Evolutionary conservation across 805 yeast species (phyloP).

Genomic region (Kluyveromyces starmeri): DNA sequence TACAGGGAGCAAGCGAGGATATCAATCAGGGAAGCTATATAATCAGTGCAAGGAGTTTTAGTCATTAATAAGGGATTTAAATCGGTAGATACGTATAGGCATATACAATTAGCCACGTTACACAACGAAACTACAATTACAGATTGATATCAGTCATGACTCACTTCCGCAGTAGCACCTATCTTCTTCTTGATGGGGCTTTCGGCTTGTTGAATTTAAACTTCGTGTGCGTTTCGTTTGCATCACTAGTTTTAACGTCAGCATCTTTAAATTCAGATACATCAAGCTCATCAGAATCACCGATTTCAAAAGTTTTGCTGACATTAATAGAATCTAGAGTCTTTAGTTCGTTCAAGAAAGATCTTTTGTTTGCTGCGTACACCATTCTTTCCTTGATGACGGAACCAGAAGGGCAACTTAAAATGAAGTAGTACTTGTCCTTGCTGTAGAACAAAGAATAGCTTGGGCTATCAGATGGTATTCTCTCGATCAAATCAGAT

Average conservation of each 20-base stretch:
- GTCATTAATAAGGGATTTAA: too few species aligned
- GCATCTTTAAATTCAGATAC: conserved; percentile 35
- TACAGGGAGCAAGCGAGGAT: conserved; percentile 13
- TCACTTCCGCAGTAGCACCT: not conserved
- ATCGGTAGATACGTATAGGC: too few species aligned
- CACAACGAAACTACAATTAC: too few species aligned
- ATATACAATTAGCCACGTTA: too few species aligned
- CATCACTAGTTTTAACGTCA: conserved; percentile 11
- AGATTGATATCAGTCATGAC: too few species aligned
- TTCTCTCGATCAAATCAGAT: conserved; percentile 24
- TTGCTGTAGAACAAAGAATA: conserved; percentile 47
- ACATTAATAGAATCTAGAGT: conserved; percentile 30
- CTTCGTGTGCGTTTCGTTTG: conserved; percentile 8
- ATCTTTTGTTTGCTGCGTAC: conserved; percentile 73
- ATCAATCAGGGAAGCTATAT: conserved; percentile 4
- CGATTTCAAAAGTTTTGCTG: conserved; percentile 52
- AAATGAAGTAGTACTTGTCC: conserved; percentile 49
- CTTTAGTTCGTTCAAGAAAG: conserved; percentile 45
- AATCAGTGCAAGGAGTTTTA: too few species aligned
- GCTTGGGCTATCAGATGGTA: conserved; percentile 41
- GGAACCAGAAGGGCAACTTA: conserved; percentile 85
- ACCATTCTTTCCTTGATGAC: conserved; percentile 87
- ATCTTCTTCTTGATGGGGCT: conserved; percentile 55
- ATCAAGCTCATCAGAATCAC: conserved; percentile 64
- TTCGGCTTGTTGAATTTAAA: conserved; percentile 51